Percentiles rank a stretch among this genome's conserved stretches.
Evolutionary conservation across 2,329 filamentous ascomycete genomes (phyloP).

Genomic region (Alternaria rosae): DNA sequence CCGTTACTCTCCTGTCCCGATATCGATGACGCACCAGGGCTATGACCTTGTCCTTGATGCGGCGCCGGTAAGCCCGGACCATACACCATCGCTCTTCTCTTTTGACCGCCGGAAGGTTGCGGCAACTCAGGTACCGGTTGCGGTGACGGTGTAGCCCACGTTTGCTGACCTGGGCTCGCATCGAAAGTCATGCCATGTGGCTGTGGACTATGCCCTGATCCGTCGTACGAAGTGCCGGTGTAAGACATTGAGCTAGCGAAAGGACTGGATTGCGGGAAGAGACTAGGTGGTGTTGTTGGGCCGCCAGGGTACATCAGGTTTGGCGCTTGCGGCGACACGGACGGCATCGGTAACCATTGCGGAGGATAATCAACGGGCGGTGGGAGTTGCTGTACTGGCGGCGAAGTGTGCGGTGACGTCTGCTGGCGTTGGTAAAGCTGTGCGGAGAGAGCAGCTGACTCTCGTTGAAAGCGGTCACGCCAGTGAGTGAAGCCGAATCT

Average conservation of each 20-base stretch:
- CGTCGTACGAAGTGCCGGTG: constrained; percentile 32
- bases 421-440: constrained; percentile 51
- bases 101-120: constrained; percentile 40
- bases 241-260: constrained; percentile 41
- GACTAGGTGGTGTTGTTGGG: constrained; percentile 41
- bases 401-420: constrained; percentile 34
- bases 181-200: constrained; percentile 23
- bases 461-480: constrained; percentile 58
- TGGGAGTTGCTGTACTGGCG: constrained; percentile 24
- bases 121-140: constrained; percentile 44
- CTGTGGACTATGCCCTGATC: constrained; percentile 21
- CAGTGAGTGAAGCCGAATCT: constrained; percentile 60
- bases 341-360: constrained; percentile 39
- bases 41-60: constrained; percentile 14
- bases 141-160: constrained; percentile 36
- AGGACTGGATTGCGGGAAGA: constrained; percentile 39
- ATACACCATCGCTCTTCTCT: constrained; percentile 41
- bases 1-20: constrained; percentile 1
- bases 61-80: constrained; percentile 31
- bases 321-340: constrained; percentile 31
- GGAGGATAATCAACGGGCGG: constrained; percentile 25
- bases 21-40: constrained; percentile 15
- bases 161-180: constrained; percentile 20
- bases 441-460: constrained; percentile 51
- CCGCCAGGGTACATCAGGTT: constrained; percentile 34